Evolutionary conservation across 768 basidiomycete species (phyloP).

Genomic region (Trametopsis cervina): DNA sequence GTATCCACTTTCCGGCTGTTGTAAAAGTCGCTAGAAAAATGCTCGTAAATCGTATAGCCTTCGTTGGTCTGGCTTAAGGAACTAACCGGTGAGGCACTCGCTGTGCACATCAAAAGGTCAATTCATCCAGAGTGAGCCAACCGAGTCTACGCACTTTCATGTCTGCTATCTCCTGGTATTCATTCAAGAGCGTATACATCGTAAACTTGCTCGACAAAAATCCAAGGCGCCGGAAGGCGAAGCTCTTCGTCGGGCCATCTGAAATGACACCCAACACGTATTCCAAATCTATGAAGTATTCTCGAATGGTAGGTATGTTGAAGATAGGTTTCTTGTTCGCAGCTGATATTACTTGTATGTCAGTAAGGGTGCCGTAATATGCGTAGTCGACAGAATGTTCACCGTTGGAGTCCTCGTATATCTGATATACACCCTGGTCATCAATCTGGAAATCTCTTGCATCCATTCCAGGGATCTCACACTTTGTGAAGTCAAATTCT

Average conservation of each 20-base stretch:
- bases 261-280: constrained; percentile 85
- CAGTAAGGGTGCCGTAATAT: not conserved
- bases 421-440: constrained; percentile 86
- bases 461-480: constrained; percentile 63
- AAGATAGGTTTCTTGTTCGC: constrained; percentile 52
- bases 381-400: constrained; percentile 9
- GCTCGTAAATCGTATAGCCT: not conserved
- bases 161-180: constrained; percentile 88
- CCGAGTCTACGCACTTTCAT: constrained; percentile 75
- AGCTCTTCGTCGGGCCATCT: constrained; percentile 94
- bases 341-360: not conserved
- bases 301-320: constrained; percentile 77
- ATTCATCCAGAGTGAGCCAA: not conserved
- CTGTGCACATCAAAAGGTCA: constrained; percentile 31
- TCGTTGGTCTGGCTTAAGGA: not conserved
- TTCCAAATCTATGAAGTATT: constrained; percentile 96
- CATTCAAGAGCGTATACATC: constrained; percentile 88
- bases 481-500: constrained; percentile 68
- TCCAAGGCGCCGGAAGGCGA: constrained; percentile 86
- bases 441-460: constrained; percentile 67
- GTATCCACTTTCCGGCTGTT: constrained; percentile 98
- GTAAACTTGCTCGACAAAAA: constrained; percentile 92
- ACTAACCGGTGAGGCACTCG: constrained; percentile 74
- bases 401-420: constrained; percentile 49
- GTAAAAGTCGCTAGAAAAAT: constrained; percentile 81